phyloP scores from a whole-genome alignment of 768 basidiomycete species.

The Rhizopogon vulgaris region DNA sequence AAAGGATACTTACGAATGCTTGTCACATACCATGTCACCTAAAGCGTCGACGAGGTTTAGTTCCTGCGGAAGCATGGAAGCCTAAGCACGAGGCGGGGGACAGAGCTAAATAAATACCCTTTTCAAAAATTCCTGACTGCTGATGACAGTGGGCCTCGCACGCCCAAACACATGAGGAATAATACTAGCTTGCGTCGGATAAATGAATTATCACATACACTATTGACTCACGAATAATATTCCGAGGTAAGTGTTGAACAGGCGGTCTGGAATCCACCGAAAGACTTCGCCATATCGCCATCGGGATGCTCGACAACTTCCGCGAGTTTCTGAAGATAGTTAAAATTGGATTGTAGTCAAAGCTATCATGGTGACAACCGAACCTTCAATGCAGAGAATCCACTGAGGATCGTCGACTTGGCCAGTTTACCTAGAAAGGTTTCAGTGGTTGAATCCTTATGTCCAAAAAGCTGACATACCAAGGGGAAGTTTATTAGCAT shows the following conservation, averaged over 20 bases:
- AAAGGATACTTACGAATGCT: background rate
- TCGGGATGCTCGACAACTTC: constrained; percentile 47
- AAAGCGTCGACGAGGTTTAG: constrained; percentile 60
- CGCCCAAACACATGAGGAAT: constrained; percentile 62
- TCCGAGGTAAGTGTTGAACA: constrained; percentile 41
- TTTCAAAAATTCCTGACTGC: constrained; percentile 32
- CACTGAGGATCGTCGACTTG: constrained; percentile 52
- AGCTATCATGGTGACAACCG: background rate
- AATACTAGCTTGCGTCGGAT: constrained; percentile 28
- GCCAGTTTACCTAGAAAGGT: constrained; percentile 47
- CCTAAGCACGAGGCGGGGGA: background rate
- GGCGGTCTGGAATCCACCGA: constrained; percentile 33
- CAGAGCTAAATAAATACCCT: constrained; percentile 20
- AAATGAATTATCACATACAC: background rate
- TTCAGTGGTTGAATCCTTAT: background rate
- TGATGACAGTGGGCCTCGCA: constrained; percentile 39
- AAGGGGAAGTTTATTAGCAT: constrained; percentile 57
- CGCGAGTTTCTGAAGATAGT: constrained; percentile 32
- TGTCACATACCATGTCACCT: constrained; percentile 50
- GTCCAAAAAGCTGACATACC: constrained; percentile 25
- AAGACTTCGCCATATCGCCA: constrained; percentile 29
- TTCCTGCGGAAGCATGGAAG: constrained; percentile 29
- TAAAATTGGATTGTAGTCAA: background rate
- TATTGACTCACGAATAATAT: constrained; percentile 49
- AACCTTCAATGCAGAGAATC: constrained; percentile 55